Conservation (phyloP, 495 filamentous ascomycete genomes). For the Cryomyces antarcticus region DNA sequence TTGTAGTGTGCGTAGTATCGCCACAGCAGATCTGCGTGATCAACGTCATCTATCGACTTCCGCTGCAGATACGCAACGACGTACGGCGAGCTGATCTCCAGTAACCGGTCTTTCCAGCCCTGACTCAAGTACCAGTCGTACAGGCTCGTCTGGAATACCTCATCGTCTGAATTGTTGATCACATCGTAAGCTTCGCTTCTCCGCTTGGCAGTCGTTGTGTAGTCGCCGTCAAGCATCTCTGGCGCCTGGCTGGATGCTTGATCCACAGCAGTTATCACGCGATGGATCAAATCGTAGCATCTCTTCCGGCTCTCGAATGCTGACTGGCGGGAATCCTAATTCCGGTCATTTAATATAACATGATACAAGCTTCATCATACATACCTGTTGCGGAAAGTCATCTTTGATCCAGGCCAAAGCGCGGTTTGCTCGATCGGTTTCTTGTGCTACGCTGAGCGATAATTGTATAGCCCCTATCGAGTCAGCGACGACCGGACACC, state of each 20-base stretch:
- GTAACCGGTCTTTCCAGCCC: slow-evolving; percentile 61
- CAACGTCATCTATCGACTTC: slow-evolving; percentile 41
- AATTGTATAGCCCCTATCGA: slow-evolving; percentile 56
- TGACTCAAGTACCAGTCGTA: slow-evolving; percentile 92
- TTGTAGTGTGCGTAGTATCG: slow-evolving; percentile 63
- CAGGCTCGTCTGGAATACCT: slow-evolving; percentile 80
- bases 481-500: slow-evolving; percentile 12
- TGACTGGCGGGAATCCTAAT: slow-evolving; percentile 43
- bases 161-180: slow-evolving; percentile 66
- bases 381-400: slow-evolving; percentile 32
- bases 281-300: slow-evolving; percentile 69
- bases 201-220: slow-evolving; percentile 51
- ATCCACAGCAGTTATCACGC: slow-evolving; percentile 59
- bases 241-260: slow-evolving; percentile 39
- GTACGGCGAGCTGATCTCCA: slow-evolving; percentile 62
- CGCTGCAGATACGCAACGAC: slow-evolving; percentile 73
- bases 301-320: slow-evolving; percentile 48
- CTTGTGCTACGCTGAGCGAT: slow-evolving; percentile 56
- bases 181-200: slow-evolving; percentile 71
- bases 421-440: slow-evolving; percentile 65
- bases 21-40: slow-evolving; percentile 83
- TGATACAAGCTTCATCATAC: neutral
- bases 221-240: slow-evolving; percentile 55
- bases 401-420: slow-evolving; percentile 60
- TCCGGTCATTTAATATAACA: slow-evolving; percentile 1